phyloP scores from a whole-genome alignment of 495 filamentous ascomycete species.

The Terfezia claveryi region DNA sequence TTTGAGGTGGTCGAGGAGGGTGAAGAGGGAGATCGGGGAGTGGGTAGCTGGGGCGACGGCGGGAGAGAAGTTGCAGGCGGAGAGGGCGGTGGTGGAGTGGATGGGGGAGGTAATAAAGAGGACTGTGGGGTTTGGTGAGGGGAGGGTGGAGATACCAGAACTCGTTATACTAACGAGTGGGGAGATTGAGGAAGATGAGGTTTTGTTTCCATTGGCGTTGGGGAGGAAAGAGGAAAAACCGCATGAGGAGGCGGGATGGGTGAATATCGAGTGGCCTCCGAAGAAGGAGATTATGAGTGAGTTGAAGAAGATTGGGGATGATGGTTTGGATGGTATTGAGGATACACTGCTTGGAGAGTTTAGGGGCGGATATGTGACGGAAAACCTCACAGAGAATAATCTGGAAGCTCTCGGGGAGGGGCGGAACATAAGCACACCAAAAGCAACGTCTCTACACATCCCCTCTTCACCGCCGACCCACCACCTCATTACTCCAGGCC shows the following conservation, averaged over 20 bases:
- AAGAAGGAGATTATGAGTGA: not conserved
- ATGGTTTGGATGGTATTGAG: not conserved
- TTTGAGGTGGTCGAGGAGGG: slow-evolving; percentile 21
- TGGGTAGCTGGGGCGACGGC: not conserved
- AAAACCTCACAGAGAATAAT: not conserved
- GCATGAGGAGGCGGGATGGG: not conserved
- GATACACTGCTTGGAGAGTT: not conserved
- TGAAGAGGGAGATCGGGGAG: slow-evolving; percentile 11
- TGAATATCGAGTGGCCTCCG: not conserved
- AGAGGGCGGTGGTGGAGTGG: slow-evolving; percentile 1
- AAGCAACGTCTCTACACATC: too few species aligned
- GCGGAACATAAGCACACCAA: too few species aligned
- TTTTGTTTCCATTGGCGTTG: slow-evolving; percentile 6
- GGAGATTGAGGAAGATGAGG: slow-evolving; percentile 4
- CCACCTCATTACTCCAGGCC: too few species aligned
- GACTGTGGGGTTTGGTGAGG: slow-evolving; percentile 20
- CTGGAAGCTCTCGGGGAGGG: not conserved
- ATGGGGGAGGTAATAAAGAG: slow-evolving; percentile 6
- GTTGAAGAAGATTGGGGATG: not conserved
- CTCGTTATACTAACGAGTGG: slow-evolving; percentile 9
- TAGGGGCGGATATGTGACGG: not conserved
- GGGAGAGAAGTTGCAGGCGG: not conserved
- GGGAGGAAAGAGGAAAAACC: slow-evolving; percentile 3
- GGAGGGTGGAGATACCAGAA: slow-evolving; percentile 20
- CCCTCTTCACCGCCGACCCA: too few species aligned